Conservation (phyloP, 176 grass and related monocot species). For the Triticum turgidum region DNA sequence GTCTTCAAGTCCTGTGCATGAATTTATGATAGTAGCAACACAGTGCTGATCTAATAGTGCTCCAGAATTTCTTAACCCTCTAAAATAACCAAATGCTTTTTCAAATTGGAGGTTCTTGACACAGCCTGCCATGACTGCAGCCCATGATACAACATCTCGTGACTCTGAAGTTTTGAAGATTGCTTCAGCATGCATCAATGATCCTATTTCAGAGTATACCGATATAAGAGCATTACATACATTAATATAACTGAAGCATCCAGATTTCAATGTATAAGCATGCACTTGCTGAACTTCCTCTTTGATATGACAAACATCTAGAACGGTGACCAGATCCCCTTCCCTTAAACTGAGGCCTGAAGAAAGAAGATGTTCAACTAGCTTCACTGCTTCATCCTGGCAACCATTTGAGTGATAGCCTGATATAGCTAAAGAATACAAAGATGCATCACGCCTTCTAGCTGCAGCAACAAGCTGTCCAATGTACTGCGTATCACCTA, state of each 20-base stretch:
- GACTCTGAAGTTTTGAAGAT: conserved; percentile 48
- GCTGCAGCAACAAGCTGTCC: conserved; percentile 56
- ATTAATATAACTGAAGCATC: conserved; percentile 52
- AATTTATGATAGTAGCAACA: conserved; percentile 58
- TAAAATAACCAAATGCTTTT: conserved; percentile 60
- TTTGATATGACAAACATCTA: conserved; percentile 60
- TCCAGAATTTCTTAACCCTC: conserved; percentile 50
- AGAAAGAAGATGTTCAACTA: conserved; percentile 63
- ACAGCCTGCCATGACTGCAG: conserved; percentile 70
- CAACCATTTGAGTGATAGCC: conserved; percentile 61
- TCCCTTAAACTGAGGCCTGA: conserved; percentile 60
- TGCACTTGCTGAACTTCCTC: conserved; percentile 78
- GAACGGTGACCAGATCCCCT: conserved; percentile 66
- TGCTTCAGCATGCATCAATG: conserved; percentile 39
- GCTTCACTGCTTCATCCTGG: conserved; percentile 55
- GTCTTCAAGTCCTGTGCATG: conserved; percentile 63
- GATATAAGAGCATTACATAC: conserved; percentile 87
- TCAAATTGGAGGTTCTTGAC: conserved; percentile 60
- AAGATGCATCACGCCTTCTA: conserved; percentile 52
- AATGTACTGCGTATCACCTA: conserved; percentile 67
- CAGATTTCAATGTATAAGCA: conserved; percentile 62
- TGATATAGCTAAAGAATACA: conserved; percentile 79
- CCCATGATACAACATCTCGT: conserved; percentile 80
- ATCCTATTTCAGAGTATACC: conserved; percentile 61
- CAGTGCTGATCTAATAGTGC: conserved; percentile 54